phyloP scores from a whole-genome alignment of 345 rosid genomes.

The Eucalyptus globulus region DNA sequence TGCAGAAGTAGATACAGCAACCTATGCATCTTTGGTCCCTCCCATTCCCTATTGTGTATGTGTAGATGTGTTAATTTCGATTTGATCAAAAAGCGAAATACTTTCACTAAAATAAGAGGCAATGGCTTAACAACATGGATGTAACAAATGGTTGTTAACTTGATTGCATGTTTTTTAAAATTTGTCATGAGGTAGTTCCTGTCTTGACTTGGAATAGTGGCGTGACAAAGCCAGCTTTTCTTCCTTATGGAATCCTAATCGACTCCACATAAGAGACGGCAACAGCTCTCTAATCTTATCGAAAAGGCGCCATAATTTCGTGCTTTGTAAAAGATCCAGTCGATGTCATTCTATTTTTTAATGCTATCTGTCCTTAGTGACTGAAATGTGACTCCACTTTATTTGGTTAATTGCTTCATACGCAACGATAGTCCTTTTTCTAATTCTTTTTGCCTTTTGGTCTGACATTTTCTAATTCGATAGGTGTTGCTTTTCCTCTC shows the following conservation, averaged over 20 bases:
- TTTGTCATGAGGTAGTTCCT: background rate
- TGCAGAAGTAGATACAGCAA: background rate
- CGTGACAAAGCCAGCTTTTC: background rate
- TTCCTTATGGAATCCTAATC: background rate
- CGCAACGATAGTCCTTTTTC: background rate
- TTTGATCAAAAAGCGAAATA: background rate
- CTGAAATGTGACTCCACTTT: background rate
- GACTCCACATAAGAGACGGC: background rate
- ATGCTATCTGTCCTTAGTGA: background rate
- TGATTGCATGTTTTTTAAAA: background rate
- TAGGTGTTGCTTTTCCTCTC: background rate
- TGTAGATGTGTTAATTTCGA: background rate
- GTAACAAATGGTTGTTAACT: background rate
- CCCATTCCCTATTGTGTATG: background rate
- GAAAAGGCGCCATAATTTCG: background rate
- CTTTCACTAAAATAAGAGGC: background rate
- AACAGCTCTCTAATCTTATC: background rate
- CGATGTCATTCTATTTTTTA: background rate
- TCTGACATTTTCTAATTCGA: background rate
- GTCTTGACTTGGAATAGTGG: background rate
- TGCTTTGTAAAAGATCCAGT: background rate
- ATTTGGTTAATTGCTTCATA: background rate
- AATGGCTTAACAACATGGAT: background rate
- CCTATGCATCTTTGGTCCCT: background rate
- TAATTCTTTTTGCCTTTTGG: background rate